phyloP scores from a whole-genome alignment of 768 basidiomycete species.

The Scleroderma citrinum region DNA sequence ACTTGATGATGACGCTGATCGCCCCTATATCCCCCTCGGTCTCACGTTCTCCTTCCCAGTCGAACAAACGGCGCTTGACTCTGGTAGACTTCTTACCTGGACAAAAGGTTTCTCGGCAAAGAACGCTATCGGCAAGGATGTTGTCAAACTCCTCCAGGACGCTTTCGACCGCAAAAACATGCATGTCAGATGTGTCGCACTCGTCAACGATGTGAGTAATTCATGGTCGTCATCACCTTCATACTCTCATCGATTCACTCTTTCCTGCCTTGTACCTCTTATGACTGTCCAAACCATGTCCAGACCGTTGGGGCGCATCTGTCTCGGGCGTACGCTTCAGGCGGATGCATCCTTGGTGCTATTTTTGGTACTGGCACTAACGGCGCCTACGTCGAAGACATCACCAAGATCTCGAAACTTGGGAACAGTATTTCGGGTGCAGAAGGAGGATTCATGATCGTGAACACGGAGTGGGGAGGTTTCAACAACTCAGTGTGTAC shows the following conservation, averaged over 20 bases:
- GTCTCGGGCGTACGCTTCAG: slow-evolving; percentile 89
- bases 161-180: slow-evolving; percentile 90
- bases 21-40: slow-evolving; percentile 62
- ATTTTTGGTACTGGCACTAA: slow-evolving; percentile 99
- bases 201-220: slow-evolving; percentile 84
- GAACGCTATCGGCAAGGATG: slow-evolving; percentile 84
- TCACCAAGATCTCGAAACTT: slow-evolving; percentile 81
- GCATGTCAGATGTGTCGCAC: slow-evolving; percentile 84
- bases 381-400: slow-evolving; percentile 91
- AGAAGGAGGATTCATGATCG: slow-evolving; percentile 77
- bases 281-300: no score
- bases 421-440: slow-evolving; percentile 53
- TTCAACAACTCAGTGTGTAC: slow-evolving; percentile 84
- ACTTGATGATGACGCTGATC: slow-evolving; percentile 23
- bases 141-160: slow-evolving; percentile 85
- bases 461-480: slow-evolving; percentile 98
- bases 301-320: slow-evolving; percentile 95
- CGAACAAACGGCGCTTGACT: slow-evolving; percentile 88
- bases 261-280: not conserved
- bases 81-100: slow-evolving; percentile 89
- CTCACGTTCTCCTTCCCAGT: slow-evolving; percentile 98
- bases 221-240: not conserved
- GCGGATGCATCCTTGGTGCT: slow-evolving; percentile 81
- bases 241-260: not conserved
- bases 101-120: slow-evolving; percentile 94